Evolutionary conservation across 2,329 filamentous ascomycete genomes (phyloP).

Genomic region (Phialocephala subalpina): DNA sequence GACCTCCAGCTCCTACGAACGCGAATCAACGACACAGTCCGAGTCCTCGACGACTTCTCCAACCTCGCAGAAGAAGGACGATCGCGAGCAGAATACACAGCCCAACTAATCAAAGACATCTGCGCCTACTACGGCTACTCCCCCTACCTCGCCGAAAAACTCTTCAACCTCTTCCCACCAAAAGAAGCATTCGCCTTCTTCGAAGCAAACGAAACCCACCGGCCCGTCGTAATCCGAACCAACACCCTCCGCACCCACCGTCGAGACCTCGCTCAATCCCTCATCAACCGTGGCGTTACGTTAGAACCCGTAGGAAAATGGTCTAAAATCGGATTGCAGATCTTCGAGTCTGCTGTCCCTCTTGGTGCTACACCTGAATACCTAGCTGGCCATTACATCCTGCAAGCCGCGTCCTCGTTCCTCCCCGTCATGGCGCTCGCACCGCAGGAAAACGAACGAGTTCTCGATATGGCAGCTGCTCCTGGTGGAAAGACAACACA

Average conservation of each 20-base stretch:
- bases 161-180: conserved; percentile 90
- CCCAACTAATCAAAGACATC: conserved; percentile 87
- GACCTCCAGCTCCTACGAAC: conserved; percentile 89
- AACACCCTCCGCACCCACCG: conserved; percentile 86
- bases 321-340: conserved; percentile 96
- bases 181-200: conserved; percentile 98
- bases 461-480: conserved; percentile 92
- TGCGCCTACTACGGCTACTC: conserved; percentile 98
- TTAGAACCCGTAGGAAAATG: conserved; percentile 98
- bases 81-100: conserved; percentile 87
- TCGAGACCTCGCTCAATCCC: conserved; percentile 85
- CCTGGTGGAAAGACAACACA: conserved; percentile 97
- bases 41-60: conserved; percentile 88
- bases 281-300: conserved; percentile 96
- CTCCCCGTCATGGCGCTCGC: conserved; percentile 97
- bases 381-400: conserved; percentile 95
- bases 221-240: conserved; percentile 94
- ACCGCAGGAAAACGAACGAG: conserved; percentile 89
- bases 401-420: conserved; percentile 96
- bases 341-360: conserved; percentile 84
- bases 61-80: conserved; percentile 81
- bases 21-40: conserved; percentile 91
- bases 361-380: conserved; percentile 97
- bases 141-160: conserved; percentile 92
- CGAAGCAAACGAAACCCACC: conserved; percentile 95